Base-by-base conservation (phyloP, 768 basidiomycete genomes). In the Phallus indusiatus region DNA sequence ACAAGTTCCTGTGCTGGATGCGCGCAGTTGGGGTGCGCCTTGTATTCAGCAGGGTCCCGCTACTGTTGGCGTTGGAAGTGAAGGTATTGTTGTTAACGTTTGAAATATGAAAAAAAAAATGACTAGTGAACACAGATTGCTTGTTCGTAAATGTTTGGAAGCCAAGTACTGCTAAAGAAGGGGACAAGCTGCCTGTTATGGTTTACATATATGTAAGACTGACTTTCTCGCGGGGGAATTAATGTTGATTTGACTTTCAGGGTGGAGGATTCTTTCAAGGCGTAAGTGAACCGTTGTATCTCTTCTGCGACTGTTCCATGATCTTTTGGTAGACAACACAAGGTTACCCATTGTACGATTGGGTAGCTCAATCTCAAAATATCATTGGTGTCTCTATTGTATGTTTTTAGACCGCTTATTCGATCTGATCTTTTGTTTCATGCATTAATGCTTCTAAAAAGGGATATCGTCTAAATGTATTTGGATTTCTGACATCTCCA, bases 401-500 rank as follows among this genome's bases (percentile, higher is more conserved):
- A 42, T 36, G 33, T 22, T 10, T 9, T 21, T 48, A 6, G 6
- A 48, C 47, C n/a, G 6, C 8, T 33, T 28, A 33, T 35, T 7
- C 18, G 35, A n/a, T 16, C 5, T 48, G 17, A 21, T 47, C 2
- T 35, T 28, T 16, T n/a, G 18, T 53, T n/a, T 20, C 36, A 47
- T 36, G n/a, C 36, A 33, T 36, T 21, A 20, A 20, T 16, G 59
- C 33, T 54, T 4, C 11, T 24, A 12, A n/a, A n/a, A 14, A 67
- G 48, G 67, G 67, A 2, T 82, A 82, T 59, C 79, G 81, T 1
- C 56, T 82, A 47, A 82, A 81, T 63, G 77, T 78, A 0, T 82
- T 81, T 61, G 81, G 81, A 51, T 83, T 82, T 58, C 77, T 81
- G 42, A 61, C 24, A 69, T 81, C 1, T 81, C 81, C 58, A 56